These are phyloP conservation scores for Amanita muscaria DNA, from an alignment of 768 basidiomycete genomes.

Conservation along the genomic window DNA sequence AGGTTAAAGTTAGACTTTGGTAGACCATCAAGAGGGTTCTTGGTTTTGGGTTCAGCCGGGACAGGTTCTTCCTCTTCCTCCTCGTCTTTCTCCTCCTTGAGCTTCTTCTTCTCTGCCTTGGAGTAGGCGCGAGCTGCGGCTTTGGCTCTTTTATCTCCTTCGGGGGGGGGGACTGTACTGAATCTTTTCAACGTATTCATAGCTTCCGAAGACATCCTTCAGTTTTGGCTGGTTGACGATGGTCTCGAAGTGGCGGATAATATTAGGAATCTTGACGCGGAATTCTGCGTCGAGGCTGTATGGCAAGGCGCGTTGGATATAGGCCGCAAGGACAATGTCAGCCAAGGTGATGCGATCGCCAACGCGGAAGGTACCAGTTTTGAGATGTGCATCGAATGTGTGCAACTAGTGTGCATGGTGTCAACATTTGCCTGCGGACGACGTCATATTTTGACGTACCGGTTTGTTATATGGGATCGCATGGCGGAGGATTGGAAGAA, in stretches of 20 bases:
- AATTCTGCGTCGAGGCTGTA: no score
- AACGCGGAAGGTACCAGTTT: constrained; percentile 86
- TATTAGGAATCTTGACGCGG: constrained; percentile 66
- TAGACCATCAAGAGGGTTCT: constrained; percentile 91
- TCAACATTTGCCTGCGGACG: no score
- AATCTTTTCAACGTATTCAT: constrained; percentile 59
- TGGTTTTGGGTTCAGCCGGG: constrained; percentile 78
- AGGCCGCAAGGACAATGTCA: constrained; percentile 63
- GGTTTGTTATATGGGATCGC: constrained; percentile 75
- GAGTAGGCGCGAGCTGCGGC: constrained; percentile 38
- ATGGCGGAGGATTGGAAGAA: constrained; percentile 41
- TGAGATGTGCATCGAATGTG: no score
- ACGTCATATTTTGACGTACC: no score
- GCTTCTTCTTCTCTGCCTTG: constrained; percentile 58
- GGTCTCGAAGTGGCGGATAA: constrained; percentile 76
- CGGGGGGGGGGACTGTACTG: constrained; percentile 65
- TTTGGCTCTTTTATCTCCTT: constrained; percentile 72
- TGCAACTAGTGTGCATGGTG: no score
- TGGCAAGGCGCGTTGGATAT: constrained; percentile 44
- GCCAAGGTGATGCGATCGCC: constrained; percentile 93
- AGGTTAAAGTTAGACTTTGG: constrained; percentile 85
- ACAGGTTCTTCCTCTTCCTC: constrained; percentile 73
- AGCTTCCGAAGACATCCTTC: constrained; percentile 54
- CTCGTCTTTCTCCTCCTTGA: constrained; percentile 62
- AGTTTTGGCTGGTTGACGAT: no score